Conservation (phyloP, 371 early-diverging fungal species). For the Apophysomyces sp. region DNA sequence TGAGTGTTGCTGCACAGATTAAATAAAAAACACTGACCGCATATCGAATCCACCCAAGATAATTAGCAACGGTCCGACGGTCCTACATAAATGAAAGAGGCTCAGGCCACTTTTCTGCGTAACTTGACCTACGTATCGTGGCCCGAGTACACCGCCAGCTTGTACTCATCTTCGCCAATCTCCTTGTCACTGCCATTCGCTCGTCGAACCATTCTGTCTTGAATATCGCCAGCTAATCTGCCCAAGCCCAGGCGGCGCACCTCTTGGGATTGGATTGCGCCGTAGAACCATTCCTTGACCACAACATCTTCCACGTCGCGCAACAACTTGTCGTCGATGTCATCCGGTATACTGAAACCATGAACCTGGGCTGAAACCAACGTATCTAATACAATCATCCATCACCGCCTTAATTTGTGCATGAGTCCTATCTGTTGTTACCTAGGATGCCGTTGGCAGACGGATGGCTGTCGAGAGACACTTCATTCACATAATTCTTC, state of each 20-base stretch:
- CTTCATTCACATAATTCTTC: slow-evolving; percentile 32
- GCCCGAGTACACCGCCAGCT: slow-evolving; percentile 72
- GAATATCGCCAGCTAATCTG: slow-evolving; percentile 52
- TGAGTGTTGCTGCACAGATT: slow-evolving; percentile 18
- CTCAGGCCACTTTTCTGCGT: background rate
- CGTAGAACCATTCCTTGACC: slow-evolving; percentile 46
- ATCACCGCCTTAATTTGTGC: no score
- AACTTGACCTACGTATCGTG: slow-evolving; percentile 64
- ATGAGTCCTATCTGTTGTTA: no score
- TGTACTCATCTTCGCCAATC: slow-evolving; percentile 39
- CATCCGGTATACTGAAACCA: slow-evolving; percentile 49
- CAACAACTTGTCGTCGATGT: slow-evolving; percentile 38
- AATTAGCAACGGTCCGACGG: slow-evolving; percentile 66
- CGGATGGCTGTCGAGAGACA: slow-evolving; percentile 47
- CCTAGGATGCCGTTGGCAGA: slow-evolving; percentile 52
- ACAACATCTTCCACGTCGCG: slow-evolving; percentile 38
- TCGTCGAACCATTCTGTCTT: slow-evolving; percentile 40
- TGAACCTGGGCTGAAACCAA: slow-evolving; percentile 46
- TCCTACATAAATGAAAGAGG: slow-evolving; percentile 34
- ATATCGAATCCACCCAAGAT: slow-evolving; percentile 53
- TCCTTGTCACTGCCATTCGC: slow-evolving; percentile 28
- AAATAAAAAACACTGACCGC: slow-evolving; percentile 28
- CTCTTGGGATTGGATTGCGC: slow-evolving; percentile 27
- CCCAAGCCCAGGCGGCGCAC: slow-evolving; percentile 54
- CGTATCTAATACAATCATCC: slow-evolving; percentile 36